Conservation (phyloP, 495 filamentous ascomycete species). For the Penicillium dipodomyicola region DNA sequence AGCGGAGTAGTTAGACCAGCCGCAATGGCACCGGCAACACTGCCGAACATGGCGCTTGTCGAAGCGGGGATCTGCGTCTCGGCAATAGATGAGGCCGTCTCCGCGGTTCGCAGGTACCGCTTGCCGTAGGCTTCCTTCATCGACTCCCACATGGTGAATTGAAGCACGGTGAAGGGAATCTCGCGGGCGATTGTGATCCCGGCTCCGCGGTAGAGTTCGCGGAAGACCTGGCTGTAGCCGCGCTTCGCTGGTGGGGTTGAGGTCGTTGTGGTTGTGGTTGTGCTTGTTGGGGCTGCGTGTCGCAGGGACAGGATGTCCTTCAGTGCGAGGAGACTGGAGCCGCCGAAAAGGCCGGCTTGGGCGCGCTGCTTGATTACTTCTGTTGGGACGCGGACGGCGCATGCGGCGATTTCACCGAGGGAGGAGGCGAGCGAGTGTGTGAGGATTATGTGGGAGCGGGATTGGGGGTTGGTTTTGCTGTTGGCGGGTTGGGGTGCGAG, state of each 20-base stretch:
- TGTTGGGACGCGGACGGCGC: conserved; percentile 87
- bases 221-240: conserved; percentile 59
- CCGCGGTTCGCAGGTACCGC: conserved; percentile 29
- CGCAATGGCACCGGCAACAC: conserved; percentile 77
- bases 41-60: conserved; percentile 86
- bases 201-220: conserved; percentile 88
- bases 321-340: conserved; percentile 54
- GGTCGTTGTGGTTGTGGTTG: background rate
- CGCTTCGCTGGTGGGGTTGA: conserved; percentile 34
- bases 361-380: conserved; percentile 97
- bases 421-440: conserved; percentile 86
- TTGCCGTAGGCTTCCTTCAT: conserved; percentile 63
- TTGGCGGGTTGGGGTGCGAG: conserved; percentile 31
- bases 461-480: conserved; percentile 18
- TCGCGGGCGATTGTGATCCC: conserved; percentile 89
- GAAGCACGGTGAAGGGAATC: conserved; percentile 94
- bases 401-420: conserved; percentile 87
- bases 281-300: conserved; percentile 21
- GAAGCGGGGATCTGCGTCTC: conserved; percentile 56
- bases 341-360: conserved; percentile 72
- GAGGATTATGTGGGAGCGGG: conserved; percentile 39
- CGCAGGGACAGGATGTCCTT: conserved; percentile 62
- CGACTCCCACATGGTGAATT: conserved; percentile 96
- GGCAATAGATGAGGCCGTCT: conserved; percentile 11
- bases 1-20: conserved; percentile 89